Percentiles rank a stretch among this genome's conserved stretches.
phyloP scores from a whole-genome alignment of 2,329 filamentous ascomycete genomes.

The Blastomyces parvus region DNA sequence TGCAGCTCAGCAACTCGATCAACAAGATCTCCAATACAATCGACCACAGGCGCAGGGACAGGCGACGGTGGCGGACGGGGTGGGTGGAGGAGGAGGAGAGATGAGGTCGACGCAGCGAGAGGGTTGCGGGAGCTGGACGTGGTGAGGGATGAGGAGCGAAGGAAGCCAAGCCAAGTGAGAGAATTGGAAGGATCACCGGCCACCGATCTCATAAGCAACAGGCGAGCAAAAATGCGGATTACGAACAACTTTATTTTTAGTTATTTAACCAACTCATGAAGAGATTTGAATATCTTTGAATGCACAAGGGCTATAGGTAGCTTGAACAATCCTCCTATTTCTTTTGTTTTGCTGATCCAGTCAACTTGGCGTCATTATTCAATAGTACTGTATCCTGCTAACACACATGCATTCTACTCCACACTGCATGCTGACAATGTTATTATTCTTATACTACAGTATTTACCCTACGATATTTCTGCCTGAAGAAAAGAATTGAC shows the following conservation, averaged over 20 bases:
- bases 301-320: background rate
- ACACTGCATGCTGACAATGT: background rate
- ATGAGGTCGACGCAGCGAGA: background rate
- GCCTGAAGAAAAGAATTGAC: background rate
- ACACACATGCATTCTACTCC: background rate
- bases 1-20: slow-evolving; percentile 7
- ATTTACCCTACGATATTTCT: background rate
- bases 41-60: slow-evolving; percentile 1
- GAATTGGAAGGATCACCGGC: background rate
- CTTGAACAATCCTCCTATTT: slow-evolving; percentile 3
- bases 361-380: background rate
- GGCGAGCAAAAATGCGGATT: too few species aligned
- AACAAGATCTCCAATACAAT: slow-evolving; percentile 1
- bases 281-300: background rate
- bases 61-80: background rate
- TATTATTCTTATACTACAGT: background rate
- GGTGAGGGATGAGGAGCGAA: background rate
- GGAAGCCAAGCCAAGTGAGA: background rate
- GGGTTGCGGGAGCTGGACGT: background rate
- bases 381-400: too few species aligned
- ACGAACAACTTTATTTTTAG: background rate
- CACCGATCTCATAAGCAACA: background rate
- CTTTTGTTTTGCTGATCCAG: background rate
- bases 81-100: background rate
- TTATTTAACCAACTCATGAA: background rate